Percentiles rank a stretch among this genome's conserved stretches.
phyloP scores from a whole-genome alignment of 768 basidiomycete species.

The Hydnomerulius pinastri region DNA sequence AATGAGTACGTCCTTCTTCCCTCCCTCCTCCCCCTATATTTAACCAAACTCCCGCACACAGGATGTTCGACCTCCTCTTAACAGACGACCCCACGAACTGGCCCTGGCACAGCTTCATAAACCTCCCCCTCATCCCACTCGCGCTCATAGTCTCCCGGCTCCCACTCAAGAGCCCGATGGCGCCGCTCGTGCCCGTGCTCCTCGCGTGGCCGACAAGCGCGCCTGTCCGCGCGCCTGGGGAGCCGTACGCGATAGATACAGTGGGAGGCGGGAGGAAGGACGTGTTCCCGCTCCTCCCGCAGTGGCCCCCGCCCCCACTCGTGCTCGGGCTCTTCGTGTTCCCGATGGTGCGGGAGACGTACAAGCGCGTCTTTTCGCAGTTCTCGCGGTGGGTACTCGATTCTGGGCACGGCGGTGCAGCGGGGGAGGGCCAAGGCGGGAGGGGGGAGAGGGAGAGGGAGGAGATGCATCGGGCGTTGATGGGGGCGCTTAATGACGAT shows the following conservation, averaged over 20 bases:
- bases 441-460: slow-evolving; percentile 13
- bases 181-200: slow-evolving; percentile 24
- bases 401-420: slow-evolving; percentile 15
- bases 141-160: slow-evolving; percentile 66
- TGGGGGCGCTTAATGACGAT: slow-evolving; percentile 27
- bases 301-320: slow-evolving; percentile 65
- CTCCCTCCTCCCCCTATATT: not conserved
- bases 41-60: slow-evolving; percentile 20
- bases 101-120: slow-evolving; percentile 75
- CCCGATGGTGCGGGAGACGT: slow-evolving; percentile 48
- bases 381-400: slow-evolving; percentile 49
- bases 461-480: slow-evolving; percentile 22
- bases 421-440: slow-evolving; percentile 13
- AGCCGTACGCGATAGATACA: not conserved
- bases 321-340: slow-evolving; percentile 54
- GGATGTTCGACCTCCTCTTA: slow-evolving; percentile 64
- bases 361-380: slow-evolving; percentile 41
- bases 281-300: slow-evolving; percentile 30
- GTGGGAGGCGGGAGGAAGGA: slow-evolving; percentile 9
- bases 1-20: slow-evolving; percentile 46
- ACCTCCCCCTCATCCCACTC: slow-evolving; percentile 72
- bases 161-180: slow-evolving; percentile 32
- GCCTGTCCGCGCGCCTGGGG: slow-evolving; percentile 16
- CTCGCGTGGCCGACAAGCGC: slow-evolving; percentile 33
- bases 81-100: slow-evolving; percentile 71